A percentile compares a stretch with the other conserved stretches of the same genome.
Evolutionary conservation across 2,329 filamentous ascomycete species (phyloP).

Genomic region (Arthrinium puccinioides): DNA sequence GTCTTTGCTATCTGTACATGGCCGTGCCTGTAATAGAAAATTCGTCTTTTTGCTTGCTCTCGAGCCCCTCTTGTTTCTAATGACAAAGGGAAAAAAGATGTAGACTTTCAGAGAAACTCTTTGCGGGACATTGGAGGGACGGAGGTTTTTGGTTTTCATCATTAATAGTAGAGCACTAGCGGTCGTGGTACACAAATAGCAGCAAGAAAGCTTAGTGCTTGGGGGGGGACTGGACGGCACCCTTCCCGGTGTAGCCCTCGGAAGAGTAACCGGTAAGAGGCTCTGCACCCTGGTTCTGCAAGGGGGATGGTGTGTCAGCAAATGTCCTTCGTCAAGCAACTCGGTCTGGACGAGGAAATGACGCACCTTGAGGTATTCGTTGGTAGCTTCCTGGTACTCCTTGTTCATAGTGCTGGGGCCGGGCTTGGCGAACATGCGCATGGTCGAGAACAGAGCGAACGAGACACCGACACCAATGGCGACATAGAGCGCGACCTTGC

Average conservation of each 20-base stretch:
- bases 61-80: constrained; percentile 22
- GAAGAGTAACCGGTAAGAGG: constrained; percentile 79
- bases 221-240: constrained; percentile 67
- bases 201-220: constrained; percentile 26
- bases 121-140: constrained; percentile 7
- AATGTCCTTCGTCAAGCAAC: no score
- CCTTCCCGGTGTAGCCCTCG: constrained; percentile 70
- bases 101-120: constrained; percentile 3
- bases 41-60: constrained; percentile 11
- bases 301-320: constrained; percentile 9
- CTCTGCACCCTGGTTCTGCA: constrained; percentile 73
- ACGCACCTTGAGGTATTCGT: constrained; percentile 88
- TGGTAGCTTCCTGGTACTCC: constrained; percentile 93
- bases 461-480: constrained; percentile 59
- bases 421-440: constrained; percentile 66
- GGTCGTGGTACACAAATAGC: constrained; percentile 4
- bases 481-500: constrained; percentile 71
- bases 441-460: constrained; percentile 62
- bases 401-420: constrained; percentile 84
- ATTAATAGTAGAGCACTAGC: constrained; percentile 11
- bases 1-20: constrained; percentile 1
- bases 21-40: no score
- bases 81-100: constrained; percentile 27
- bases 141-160: constrained; percentile 12
- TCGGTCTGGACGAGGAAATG: no score